Base-by-base conservation (phyloP, 2,329 filamentous ascomycete genomes). In the Fusarium sp. region DNA sequence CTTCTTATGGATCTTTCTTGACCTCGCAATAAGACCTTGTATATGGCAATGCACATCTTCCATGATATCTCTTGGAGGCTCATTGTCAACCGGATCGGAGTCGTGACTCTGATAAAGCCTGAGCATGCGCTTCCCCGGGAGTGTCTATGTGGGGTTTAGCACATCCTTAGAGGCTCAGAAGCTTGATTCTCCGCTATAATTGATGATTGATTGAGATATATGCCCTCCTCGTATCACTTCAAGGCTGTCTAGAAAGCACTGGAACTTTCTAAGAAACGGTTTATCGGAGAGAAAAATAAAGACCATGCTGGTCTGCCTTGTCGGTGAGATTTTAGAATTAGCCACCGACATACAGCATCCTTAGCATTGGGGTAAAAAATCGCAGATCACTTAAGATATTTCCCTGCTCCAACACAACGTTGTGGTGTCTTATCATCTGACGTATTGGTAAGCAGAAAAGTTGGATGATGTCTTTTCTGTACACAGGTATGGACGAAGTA, bases 211-310 rank as follows among this genome's bases (percentile, higher is more conserved):
- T 49, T 27, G 38, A 29, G 61, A 41, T 21, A 37, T 33, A 38
- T 11, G 37, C 37, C 35, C 25, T 55, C 31, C 27, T 55, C 37
- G 37, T 29, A 29, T 44, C 21, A 21, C 49, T 37, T 62, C 44
- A 25, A 46, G 29, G n/a, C 27, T 48, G 21, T 56, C 38, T 19
- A 29, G 74, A 76, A 77, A 39, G 33, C 54, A 37, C 74, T 73
- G 74, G 74, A 76, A 76, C 54, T 45, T 76, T 77, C 74, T 49
- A 73, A 58, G 42, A 46, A n/a, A 25, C 35, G 38, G 45, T 58
- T 25, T 33, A 21, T 52, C 45, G 64, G 63, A 59, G 46, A 33
- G 49, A 49, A 62, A 42, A 59, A 64, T 39, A 66, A 59, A 69
- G 37, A 39, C 45, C 27, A 45, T 64, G 46, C 37, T 48, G 27